A percentile compares a stretch with the other conserved stretches of the same genome.
Evolutionary conservation across 345 rosid genomes (phyloP).

Genomic region (Rubroshorea leprosula): DNA sequence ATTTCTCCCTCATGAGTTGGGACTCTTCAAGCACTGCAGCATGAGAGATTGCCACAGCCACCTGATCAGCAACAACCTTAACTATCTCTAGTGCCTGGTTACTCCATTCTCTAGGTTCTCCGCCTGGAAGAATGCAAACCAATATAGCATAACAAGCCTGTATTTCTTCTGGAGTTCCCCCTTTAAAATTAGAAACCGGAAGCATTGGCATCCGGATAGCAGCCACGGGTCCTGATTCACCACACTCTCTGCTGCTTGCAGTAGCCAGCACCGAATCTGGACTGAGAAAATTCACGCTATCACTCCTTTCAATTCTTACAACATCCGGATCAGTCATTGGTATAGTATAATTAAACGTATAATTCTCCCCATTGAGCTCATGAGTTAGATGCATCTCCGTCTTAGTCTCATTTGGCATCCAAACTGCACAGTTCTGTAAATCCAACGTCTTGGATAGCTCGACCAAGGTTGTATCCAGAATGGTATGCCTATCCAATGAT

Average conservation of each 20-base stretch:
- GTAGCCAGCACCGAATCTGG: slow-evolving; percentile 57
- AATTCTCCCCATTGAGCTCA: slow-evolving; percentile 47
- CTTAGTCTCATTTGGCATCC: slow-evolving; percentile 77
- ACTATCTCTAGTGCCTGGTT: slow-evolving; percentile 80
- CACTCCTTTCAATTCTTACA: slow-evolving; percentile 45
- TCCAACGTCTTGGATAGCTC: slow-evolving; percentile 85
- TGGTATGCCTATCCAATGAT: slow-evolving; percentile 77
- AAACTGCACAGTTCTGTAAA: slow-evolving; percentile 85
- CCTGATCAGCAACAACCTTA: slow-evolving; percentile 95
- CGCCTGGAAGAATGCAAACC: slow-evolving; percentile 76
- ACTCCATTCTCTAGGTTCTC: slow-evolving; percentile 64
- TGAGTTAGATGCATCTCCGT: slow-evolving; percentile 72
- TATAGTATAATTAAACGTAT: slow-evolving; percentile 35
- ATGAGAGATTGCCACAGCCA: slow-evolving; percentile 94
- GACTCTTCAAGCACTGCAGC: slow-evolving; percentile 97
- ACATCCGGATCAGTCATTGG: slow-evolving; percentile 69
- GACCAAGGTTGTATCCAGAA: slow-evolving; percentile 79
- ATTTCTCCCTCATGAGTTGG: slow-evolving; percentile 83
- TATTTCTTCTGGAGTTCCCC: slow-evolving; percentile 76
- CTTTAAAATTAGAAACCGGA: slow-evolving; percentile 70
- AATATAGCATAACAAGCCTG: slow-evolving; percentile 72
- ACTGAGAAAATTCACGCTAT: slow-evolving; percentile 51
- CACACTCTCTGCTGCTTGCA: slow-evolving; percentile 52
- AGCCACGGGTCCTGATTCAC: slow-evolving; percentile 66
- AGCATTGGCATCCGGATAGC: slow-evolving; percentile 98